Percentiles rank a stretch among this genome's conserved stretches.
Evolutionary conservation across 2,329 filamentous ascomycete genomes (phyloP).

Genomic region (Orbilia oligospora): DNA sequence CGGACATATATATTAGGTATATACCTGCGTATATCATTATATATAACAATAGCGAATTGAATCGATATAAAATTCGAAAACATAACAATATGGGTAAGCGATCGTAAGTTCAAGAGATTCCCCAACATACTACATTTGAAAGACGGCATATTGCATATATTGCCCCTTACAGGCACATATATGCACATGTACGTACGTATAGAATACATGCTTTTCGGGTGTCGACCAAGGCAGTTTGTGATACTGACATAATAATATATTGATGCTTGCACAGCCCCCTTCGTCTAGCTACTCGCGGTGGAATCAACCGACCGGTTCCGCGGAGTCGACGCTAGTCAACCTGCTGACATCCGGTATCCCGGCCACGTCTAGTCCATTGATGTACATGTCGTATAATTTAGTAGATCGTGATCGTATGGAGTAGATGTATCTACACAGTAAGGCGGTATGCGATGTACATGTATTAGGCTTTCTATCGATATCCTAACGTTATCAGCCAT

Average conservation of each 20-base stretch:
- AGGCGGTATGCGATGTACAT: too few relatives aligned
- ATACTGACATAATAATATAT: background rate
- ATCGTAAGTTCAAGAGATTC: background rate
- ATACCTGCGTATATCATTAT: too few relatives aligned
- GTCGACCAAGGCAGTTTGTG: constrained; percentile 3
- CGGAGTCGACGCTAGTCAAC: background rate
- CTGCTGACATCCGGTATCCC: constrained; percentile 7
- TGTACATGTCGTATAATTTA: too few relatives aligned
- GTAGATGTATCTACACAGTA: too few relatives aligned
- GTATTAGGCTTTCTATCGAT: too few relatives aligned
- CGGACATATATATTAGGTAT: background rate
- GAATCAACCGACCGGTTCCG: constrained; percentile 25
- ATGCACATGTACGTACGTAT: background rate
- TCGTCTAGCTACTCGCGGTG: background rate
- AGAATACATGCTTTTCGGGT: background rate
- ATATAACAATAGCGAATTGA: background rate
- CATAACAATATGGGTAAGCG: constrained; percentile 5
- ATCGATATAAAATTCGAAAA: background rate
- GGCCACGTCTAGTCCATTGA: background rate
- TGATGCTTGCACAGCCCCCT: constrained; percentile 23
- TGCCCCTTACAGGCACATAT: constrained; percentile 13
- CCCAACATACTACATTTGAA: constrained; percentile 6
- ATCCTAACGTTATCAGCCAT: too few relatives aligned
- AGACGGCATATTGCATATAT: background rate
- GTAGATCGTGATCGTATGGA: too few relatives aligned